Evolutionary conservation across 257 asterid genomes (phyloP).

Genomic region (Nicotiana paniculata): DNA sequence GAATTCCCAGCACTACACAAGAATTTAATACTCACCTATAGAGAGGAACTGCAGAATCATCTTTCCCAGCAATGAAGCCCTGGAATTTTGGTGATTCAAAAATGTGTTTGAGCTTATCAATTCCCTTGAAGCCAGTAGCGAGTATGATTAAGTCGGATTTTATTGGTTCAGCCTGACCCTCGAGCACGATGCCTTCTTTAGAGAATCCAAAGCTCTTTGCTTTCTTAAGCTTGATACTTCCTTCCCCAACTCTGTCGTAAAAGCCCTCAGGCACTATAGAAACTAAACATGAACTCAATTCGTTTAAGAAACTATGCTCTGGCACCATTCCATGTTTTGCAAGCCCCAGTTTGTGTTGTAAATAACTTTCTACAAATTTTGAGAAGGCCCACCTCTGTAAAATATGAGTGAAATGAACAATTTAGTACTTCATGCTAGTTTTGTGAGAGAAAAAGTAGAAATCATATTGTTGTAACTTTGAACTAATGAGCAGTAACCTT

Average conservation of each 20-base stretch:
- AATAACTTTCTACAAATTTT: slow-evolving; percentile 31
- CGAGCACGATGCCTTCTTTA: slow-evolving; percentile 31
- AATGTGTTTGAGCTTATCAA: slow-evolving; percentile 30
- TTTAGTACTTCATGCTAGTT: not conserved
- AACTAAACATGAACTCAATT: slow-evolving; percentile 25
- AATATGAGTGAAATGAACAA: not conserved
- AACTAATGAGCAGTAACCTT: not conserved
- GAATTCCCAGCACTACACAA: not conserved
- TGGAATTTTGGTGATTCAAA: slow-evolving; percentile 24
- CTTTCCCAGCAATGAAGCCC: slow-evolving; percentile 18
- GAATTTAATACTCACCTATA: slow-evolving; percentile 29
- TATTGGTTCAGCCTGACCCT: slow-evolving; percentile 20
- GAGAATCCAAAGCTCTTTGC: slow-evolving; percentile 26
- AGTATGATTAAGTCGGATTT: slow-evolving; percentile 36
- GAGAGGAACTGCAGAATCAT: slow-evolving; percentile 23
- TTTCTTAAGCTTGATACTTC: slow-evolving; percentile 42
- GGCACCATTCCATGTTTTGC: slow-evolving; percentile 38
- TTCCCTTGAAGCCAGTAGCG: slow-evolving; percentile 44
- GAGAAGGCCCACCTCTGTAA: slow-evolving; percentile 45
- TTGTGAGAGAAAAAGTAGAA: not conserved
- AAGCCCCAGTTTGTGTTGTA: slow-evolving; percentile 28
- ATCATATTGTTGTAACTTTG: not conserved
- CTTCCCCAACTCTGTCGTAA: slow-evolving; percentile 41
- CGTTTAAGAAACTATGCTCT: slow-evolving; percentile 35
- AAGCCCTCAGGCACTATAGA: slow-evolving; percentile 40